Evolutionary conservation across 768 basidiomycete species (phyloP), one percentile per base, ranked within the genome.

Genomic region (Dendrothele bispora): DNA sequence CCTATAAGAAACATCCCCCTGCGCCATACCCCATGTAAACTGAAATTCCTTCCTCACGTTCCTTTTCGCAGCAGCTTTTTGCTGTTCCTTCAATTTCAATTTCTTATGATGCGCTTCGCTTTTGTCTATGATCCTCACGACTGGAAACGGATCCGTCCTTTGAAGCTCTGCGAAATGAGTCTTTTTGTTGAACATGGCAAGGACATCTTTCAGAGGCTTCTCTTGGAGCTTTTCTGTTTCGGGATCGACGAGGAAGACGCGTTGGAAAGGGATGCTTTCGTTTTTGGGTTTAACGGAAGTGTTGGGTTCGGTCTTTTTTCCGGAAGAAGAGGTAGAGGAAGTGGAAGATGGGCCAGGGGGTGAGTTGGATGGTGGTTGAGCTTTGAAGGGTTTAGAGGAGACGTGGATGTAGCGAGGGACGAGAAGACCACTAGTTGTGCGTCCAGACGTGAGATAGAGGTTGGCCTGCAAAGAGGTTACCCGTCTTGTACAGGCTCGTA

Each of bases 1-100:
- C 62, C 89, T 91, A 63, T 85, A 84, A 29, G 70, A 71, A 17
- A 84, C 56, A 56, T 93, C 91, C 6, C 73, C 78, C 25, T 61
- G 53, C 6, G 68, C 79, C 11, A 83, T 77, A 2, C 70, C 72
- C 86, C 88, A 92, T 11, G 83, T 80, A 38, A 92, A 58, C 64
- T 87, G 84, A 4, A 89, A 69, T 67, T 88, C 84, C 68, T 90
- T 91, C 45, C 67, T 59, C 52, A 59, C 43, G 18, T 61, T 49
- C 43, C 67, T 60, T 37, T 64, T 53, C 32, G 47, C 56, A 5
- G 55, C 54, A 40, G 55, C 68, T 53, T 70, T 72, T 42, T 62
- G 65, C 53, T 69, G 67, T 39, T 57, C 62, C 53, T 67, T 70
- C 41, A 63, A 54, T 46, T 67, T 63, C 50, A 66, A 69, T 17